A percentile compares a stretch with the other conserved stretches of the same genome.
These are phyloP conservation scores for carrot (Daucus carota) DNA, from an alignment of 129 eudicot genomes.

Conservation along the genomic window DNA sequence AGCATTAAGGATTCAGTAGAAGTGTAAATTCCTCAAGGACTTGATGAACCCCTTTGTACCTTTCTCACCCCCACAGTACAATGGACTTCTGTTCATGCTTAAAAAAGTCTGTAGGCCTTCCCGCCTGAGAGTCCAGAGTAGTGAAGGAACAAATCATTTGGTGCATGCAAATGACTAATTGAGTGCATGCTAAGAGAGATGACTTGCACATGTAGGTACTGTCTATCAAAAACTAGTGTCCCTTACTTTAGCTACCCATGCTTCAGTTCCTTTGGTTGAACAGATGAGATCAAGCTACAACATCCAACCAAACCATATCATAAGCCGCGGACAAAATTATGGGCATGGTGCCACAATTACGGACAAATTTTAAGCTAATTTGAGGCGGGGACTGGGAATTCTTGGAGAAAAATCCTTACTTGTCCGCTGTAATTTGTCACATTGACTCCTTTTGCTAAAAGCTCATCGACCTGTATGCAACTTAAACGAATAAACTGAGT, in stretches of 20 bases:
- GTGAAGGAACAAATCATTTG: neutral
- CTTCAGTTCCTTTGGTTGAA: constrained; percentile 77
- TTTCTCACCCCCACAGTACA: constrained; percentile 44
- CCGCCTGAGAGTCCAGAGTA: constrained; percentile 38
- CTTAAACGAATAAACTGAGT: neutral
- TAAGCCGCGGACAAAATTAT: neutral
- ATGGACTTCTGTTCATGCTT: constrained; percentile 50
- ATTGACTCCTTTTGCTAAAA: constrained; percentile 63
- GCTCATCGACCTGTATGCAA: constrained; percentile 61
- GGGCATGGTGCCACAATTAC: neutral
- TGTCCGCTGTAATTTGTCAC: constrained; percentile 79
- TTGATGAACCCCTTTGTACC: constrained; percentile 57
- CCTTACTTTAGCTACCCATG: constrained; percentile 91
- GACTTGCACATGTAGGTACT: neutral
- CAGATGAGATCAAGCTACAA: constrained; percentile 87
- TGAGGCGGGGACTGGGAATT: neutral
- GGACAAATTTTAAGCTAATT: neutral
- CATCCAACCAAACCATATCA: constrained; percentile 6
- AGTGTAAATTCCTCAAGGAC: constrained; percentile 59
- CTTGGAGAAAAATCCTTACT: constrained; percentile 35
- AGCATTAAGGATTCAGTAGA: constrained; percentile 92
- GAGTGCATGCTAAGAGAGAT: neutral
- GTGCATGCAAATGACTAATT: no score
- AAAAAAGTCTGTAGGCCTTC: constrained; percentile 64
- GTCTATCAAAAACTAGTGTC: neutral